Conservation (phyloP, 2,329 filamentous ascomycete species). For the Botrytis fragariae region DNA sequence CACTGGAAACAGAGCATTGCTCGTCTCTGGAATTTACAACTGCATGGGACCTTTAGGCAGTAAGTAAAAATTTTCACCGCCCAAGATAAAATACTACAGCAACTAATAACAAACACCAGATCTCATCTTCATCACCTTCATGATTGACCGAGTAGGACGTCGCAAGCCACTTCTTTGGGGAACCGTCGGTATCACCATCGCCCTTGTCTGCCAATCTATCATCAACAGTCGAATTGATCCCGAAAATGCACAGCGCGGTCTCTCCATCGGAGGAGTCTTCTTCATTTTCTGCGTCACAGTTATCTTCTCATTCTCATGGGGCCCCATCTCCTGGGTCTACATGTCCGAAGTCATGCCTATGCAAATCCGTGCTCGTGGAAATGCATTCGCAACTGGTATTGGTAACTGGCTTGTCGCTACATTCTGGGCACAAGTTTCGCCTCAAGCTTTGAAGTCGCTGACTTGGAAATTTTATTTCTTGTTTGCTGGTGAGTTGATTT, state of each 20-base stretch:
- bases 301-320: slow-evolving; percentile 59
- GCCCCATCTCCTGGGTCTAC: slow-evolving; percentile 62
- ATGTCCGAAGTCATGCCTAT: slow-evolving; percentile 66
- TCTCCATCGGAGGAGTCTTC: slow-evolving; percentile 61
- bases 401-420: slow-evolving; percentile 60
- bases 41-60: slow-evolving; percentile 52
- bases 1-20: slow-evolving; percentile 49
- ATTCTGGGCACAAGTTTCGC: slow-evolving; percentile 57
- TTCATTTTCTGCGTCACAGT: slow-evolving; percentile 63
- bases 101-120: slow-evolving; percentile 39
- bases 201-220: slow-evolving; percentile 57
- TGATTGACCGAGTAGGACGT: slow-evolving; percentile 53
- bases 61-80: slow-evolving; percentile 18
- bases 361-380: slow-evolving; percentile 59
- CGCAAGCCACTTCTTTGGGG: slow-evolving; percentile 54
- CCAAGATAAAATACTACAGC: not conserved
- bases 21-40: slow-evolving; percentile 61
- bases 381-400: slow-evolving; percentile 55
- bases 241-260: slow-evolving; percentile 42
- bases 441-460: slow-evolving; percentile 49
- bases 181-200: slow-evolving; percentile 53
- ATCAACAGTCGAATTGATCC: slow-evolving; percentile 51
- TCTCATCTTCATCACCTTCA: slow-evolving; percentile 57
- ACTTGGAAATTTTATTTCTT: slow-evolving; percentile 57
- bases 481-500: slow-evolving; percentile 42